These are phyloP conservation scores for Talaromyces amestolkiae DNA, from an alignment of 2,329 filamentous ascomycete genomes.

Conservation along the genomic window DNA sequence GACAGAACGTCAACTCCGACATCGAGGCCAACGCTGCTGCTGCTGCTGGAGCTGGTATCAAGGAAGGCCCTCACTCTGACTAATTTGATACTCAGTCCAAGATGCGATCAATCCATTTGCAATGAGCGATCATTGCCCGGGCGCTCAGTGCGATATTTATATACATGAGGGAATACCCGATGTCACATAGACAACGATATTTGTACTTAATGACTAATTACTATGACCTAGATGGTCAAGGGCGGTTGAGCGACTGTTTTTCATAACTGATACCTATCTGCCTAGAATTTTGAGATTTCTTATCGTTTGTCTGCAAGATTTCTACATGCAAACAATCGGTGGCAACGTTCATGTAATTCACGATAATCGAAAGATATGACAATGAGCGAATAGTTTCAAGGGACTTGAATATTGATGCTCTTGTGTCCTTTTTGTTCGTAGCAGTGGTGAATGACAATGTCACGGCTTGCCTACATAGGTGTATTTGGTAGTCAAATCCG, in stretches of 20 bases:
- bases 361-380: too few relatives aligned
- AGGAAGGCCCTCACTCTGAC: constrained; percentile 5
- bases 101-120: not conserved
- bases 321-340: not conserved
- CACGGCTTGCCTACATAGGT: not conserved
- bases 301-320: not conserved
- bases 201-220: constrained; percentile 1
- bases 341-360: too few relatives aligned
- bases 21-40: constrained; percentile 12
- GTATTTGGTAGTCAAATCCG: not conserved
- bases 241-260: not conserved
- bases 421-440: too few relatives aligned
- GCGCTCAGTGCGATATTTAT: not conserved
- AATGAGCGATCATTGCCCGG: not conserved
- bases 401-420: too few relatives aligned
- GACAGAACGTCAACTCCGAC: constrained; percentile 13
- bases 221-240: not conserved
- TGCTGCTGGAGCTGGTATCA: not conserved
- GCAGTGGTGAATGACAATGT: too few relatives aligned
- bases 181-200: not conserved
- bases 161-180: not conserved
- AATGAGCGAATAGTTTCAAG: too few relatives aligned
- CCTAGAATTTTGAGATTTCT: not conserved
- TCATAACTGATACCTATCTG: not conserved
- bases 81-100: not conserved